Evolutionary conservation across 164 flowering plant genomes (phyloP).

Genomic region (Vitis vinifera): DNA sequence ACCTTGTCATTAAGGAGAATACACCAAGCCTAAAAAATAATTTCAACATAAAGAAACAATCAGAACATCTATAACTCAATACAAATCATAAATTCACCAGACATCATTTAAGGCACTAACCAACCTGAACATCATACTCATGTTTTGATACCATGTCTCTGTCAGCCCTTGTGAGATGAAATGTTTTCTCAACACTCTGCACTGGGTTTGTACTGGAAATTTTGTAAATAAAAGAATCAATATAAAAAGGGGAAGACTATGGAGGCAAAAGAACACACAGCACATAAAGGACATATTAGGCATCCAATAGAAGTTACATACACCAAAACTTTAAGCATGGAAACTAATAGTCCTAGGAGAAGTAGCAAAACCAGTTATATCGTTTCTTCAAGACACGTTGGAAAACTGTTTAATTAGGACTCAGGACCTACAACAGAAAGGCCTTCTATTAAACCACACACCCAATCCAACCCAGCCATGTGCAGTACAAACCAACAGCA

Average conservation of each 20-base stretch:
- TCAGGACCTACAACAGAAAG: too few relatives aligned
- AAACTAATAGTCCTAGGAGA: too few relatives aligned
- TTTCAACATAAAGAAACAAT: neutral
- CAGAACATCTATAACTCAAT: neutral
- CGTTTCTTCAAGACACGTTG: too few relatives aligned
- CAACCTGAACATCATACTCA: constrained; percentile 91
- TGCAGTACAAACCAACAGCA: too few relatives aligned
- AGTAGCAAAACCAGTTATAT: too few relatives aligned
- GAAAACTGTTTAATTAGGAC: too few relatives aligned
- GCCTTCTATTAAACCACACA: too few relatives aligned
- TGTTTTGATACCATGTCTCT: constrained; percentile 62
- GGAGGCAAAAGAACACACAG: too few relatives aligned
- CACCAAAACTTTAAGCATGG: too few relatives aligned
- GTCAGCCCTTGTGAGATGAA: constrained; percentile 76
- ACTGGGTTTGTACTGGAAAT: constrained; percentile 67
- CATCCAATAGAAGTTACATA: too few relatives aligned
- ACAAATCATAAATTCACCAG: neutral
- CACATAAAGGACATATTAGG: too few relatives aligned
- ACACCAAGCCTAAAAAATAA: constrained; percentile 81
- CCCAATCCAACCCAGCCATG: too few relatives aligned
- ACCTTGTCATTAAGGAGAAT: constrained; percentile 98
- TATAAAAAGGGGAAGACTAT: neutral
- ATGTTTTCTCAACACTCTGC: constrained; percentile 76
- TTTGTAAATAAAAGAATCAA: neutral
- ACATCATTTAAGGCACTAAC: constrained; percentile 1